These are phyloP conservation scores for Starmerella etchellsii DNA, from an alignment of 805 yeast species.

Conservation along the genomic window DNA sequence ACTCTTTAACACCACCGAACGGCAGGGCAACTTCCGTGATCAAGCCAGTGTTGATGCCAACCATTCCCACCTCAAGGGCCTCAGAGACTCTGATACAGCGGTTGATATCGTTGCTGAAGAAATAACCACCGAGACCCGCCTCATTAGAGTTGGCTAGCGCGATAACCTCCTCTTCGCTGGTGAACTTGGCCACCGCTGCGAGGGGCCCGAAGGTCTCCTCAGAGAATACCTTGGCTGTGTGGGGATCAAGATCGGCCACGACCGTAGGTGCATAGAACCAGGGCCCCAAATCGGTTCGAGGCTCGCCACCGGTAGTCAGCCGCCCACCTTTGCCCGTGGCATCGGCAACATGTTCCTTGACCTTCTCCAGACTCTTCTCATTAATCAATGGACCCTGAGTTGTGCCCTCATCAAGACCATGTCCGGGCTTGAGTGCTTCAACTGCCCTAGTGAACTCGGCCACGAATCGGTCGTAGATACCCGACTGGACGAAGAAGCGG, in stretches of 20 bases:
- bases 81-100: slow-evolving; percentile 52
- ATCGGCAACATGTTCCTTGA: slow-evolving; percentile 48
- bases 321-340: slow-evolving; percentile 56
- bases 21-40: slow-evolving; percentile 44
- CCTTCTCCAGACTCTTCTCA: slow-evolving; percentile 47
- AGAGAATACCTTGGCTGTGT: slow-evolving; percentile 39
- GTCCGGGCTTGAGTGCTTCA: slow-evolving; percentile 41
- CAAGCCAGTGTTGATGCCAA: slow-evolving; percentile 65
- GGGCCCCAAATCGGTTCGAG: slow-evolving; percentile 43
- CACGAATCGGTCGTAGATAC: slow-evolving; percentile 51
- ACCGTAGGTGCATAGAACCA: slow-evolving; percentile 59
- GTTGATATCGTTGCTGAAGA: slow-evolving; percentile 44
- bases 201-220: slow-evolving; percentile 80
- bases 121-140: slow-evolving; percentile 69
- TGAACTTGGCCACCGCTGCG: slow-evolving; percentile 55
- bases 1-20: slow-evolving; percentile 61
- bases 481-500: slow-evolving; percentile 51
- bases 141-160: slow-evolving; percentile 50
- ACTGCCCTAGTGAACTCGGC: slow-evolving; percentile 37
- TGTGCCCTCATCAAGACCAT: slow-evolving; percentile 43
- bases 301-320: slow-evolving; percentile 47
- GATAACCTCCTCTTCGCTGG: slow-evolving; percentile 51
- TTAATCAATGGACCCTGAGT: slow-evolving; percentile 73
- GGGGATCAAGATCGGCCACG: slow-evolving; percentile 43
- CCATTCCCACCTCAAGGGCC: slow-evolving; percentile 64